These are phyloP conservation scores for Clitoria ternatea DNA, from an alignment of 306 rosid species.

Conservation along the genomic window DNA sequence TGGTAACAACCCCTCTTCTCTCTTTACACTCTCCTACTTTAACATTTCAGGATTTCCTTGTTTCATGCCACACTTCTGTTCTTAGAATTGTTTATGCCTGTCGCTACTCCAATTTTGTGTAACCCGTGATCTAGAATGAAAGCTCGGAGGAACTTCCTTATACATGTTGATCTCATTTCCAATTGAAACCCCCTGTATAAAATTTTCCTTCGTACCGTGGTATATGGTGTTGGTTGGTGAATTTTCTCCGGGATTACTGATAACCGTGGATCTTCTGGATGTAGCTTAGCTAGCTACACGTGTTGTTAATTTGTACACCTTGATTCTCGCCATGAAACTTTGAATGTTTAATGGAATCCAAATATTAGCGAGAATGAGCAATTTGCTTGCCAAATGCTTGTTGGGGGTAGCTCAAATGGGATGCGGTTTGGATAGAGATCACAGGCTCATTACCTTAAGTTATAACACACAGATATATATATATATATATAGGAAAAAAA, in stretches of 20 bases:
- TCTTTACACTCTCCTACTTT: not conserved
- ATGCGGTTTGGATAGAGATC: not conserved
- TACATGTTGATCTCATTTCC: not conserved
- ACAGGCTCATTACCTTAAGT: not conserved
- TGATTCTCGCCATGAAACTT: not conserved
- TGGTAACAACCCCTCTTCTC: no score
- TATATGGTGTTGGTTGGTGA: no score
- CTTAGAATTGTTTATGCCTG: not conserved
- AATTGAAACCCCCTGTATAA: not conserved
- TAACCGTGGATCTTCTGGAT: not conserved
- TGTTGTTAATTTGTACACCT: not conserved
- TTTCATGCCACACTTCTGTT: not conserved
- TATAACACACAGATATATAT: not conserved
- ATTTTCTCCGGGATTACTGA: no score
- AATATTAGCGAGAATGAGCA: not conserved
- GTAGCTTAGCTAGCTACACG: not conserved
- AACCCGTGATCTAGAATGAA: conserved; percentile 22
- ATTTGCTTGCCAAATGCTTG: not conserved
- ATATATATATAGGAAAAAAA: not conserved
- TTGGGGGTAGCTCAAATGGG: not conserved
- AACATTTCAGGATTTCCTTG: not conserved
- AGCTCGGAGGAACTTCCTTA: not conserved
- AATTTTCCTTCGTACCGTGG: not conserved
- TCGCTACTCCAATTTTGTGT: not conserved
- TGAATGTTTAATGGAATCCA: not conserved